Conservation (phyloP, 768 basidiomycete species). For the Paxillus rubicundulus region DNA sequence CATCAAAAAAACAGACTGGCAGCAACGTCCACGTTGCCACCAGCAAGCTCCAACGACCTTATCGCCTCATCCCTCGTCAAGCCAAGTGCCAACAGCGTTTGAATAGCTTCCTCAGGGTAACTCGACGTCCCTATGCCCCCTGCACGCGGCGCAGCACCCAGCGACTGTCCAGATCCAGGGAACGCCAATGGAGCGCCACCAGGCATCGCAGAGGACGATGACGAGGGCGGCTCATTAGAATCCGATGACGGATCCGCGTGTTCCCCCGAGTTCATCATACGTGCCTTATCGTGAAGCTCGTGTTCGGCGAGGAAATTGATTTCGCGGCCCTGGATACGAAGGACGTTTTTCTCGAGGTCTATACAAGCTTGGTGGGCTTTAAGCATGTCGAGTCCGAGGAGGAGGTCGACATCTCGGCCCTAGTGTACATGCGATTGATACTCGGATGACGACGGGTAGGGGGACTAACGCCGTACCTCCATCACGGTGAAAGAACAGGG, state of each 20-base stretch:
- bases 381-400: conserved; percentile 99
- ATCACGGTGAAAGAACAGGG: conserved; percentile 94
- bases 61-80: conserved; percentile 76
- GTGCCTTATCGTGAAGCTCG: conserved; percentile 83
- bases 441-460: neutral
- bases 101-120: conserved; percentile 58
- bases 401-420: conserved; percentile 91
- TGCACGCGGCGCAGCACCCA: conserved; percentile 45
- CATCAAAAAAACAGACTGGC: conserved; percentile 78
- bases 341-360: conserved; percentile 84
- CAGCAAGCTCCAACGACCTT: conserved; percentile 69
- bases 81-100: conserved; percentile 73
- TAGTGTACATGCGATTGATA: conserved; percentile 23
- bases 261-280: conserved; percentile 38
- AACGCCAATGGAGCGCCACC: conserved; percentile 46
- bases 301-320: conserved; percentile 91
- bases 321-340: conserved; percentile 90
- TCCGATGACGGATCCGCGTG: conserved; percentile 23
- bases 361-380: conserved; percentile 96
- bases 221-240: conserved; percentile 16
- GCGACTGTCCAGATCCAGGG: conserved; percentile 66
- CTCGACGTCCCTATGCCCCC: conserved; percentile 51
- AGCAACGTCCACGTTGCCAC: conserved; percentile 85
- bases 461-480: conserved; percentile 56
- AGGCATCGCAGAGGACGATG: conserved; percentile 6